Conservation (phyloP, 2,329 filamentous ascomycete genomes). For the Graphilbum fragrans region DNA sequence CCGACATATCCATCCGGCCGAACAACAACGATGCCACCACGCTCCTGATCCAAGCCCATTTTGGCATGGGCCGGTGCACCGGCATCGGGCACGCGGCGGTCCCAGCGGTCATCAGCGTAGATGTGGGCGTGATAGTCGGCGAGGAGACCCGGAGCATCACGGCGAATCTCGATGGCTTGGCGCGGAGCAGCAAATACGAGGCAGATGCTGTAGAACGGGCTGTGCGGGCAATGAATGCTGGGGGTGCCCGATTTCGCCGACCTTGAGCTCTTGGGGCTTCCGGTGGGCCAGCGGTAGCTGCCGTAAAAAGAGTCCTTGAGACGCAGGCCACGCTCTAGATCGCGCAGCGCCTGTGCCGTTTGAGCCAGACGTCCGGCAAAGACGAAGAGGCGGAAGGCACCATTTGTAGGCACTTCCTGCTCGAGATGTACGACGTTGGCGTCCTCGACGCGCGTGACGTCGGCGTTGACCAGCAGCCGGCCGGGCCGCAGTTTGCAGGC, state of each 20-base stretch:
- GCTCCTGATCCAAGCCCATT: constrained; percentile 64
- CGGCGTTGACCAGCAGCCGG: constrained; percentile 62
- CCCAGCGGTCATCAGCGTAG: constrained; percentile 75
- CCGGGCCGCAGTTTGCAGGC: constrained; percentile 59
- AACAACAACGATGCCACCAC: constrained; percentile 71
- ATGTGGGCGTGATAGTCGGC: constrained; percentile 69
- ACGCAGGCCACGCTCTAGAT: constrained; percentile 55
- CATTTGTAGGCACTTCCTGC: constrained; percentile 80
- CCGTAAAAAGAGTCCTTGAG: constrained; percentile 62
- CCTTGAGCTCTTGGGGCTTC: constrained; percentile 12
- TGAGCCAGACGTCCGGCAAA: constrained; percentile 52
- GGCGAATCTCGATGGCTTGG: constrained; percentile 57
- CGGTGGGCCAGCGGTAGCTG: constrained; percentile 49
- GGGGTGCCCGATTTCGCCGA: constrained; percentile 30
- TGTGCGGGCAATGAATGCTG: constrained; percentile 76
- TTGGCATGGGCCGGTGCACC: constrained; percentile 72
- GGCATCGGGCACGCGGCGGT: constrained; percentile 56
- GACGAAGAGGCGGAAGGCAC: constrained; percentile 74
- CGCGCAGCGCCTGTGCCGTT: constrained; percentile 48
- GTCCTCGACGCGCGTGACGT: constrained; percentile 78
- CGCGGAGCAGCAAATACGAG: constrained; percentile 61
- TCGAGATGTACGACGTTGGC: constrained; percentile 85
- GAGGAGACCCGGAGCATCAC: constrained; percentile 58
- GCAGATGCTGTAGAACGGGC: constrained; percentile 66
- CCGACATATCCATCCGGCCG: constrained; percentile 82